Evolutionary conservation across 1,139 yeast genomes (phyloP).

Genomic region (Blastobotrys buckinghamii): DNA sequence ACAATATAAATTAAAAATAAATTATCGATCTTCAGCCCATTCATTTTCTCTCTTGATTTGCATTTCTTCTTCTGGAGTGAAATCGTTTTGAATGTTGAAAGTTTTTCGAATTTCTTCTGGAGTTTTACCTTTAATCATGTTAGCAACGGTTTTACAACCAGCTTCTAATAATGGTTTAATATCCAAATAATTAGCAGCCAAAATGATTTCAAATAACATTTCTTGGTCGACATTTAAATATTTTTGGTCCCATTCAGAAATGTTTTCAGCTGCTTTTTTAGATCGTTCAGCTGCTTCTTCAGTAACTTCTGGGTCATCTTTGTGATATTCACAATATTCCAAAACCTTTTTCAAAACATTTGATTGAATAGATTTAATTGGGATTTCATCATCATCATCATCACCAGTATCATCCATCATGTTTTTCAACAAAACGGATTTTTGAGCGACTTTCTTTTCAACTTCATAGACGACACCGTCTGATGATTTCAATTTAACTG

Average conservation of each 20-base stretch:
- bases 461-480: constrained; percentile 39
- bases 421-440: constrained; percentile 81
- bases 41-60: constrained; percentile 87
- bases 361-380: constrained; percentile 66
- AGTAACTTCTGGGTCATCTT: constrained; percentile 54
- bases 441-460: constrained; percentile 77
- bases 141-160: constrained; percentile 96
- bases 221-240: constrained; percentile 96
- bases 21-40: constrained; percentile 96
- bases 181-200: constrained; percentile 93
- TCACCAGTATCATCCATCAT: constrained; percentile 71
- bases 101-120: constrained; percentile 97
- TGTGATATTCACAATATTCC: constrained; percentile 98
- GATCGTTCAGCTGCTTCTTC: constrained; percentile 57
- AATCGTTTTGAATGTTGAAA: constrained; percentile 92
- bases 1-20: not conserved
- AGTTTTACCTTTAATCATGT: constrained; percentile 92
- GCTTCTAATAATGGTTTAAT: constrained; percentile 90
- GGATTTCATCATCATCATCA: constrained; percentile 67
- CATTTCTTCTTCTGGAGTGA: constrained; percentile 97
- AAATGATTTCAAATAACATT: constrained; percentile 92
- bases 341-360: constrained; percentile 83
- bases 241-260: constrained; percentile 95
- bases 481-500: constrained; percentile 36
- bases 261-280: constrained; percentile 35